A percentile compares a stretch with the other conserved stretches of the same genome.
These are phyloP conservation scores for Citeromyces matritensis DNA, from an alignment of 805 yeast genomes.

Conservation along the genomic window DNA sequence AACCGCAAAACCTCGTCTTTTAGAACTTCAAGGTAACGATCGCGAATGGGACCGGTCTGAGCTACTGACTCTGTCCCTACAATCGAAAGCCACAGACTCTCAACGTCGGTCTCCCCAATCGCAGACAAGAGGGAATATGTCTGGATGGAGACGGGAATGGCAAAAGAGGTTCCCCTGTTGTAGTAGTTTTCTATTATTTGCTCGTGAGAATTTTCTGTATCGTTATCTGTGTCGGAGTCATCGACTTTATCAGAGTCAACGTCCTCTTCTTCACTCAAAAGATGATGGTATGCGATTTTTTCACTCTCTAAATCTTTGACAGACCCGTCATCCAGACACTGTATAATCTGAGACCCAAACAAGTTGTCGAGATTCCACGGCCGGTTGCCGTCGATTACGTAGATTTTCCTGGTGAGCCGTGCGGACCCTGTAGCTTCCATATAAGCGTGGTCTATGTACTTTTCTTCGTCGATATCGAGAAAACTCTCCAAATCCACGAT, in stretches of 20 bases:
- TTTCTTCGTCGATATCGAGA: slow-evolving; percentile 45
- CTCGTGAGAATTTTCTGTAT: slow-evolving; percentile 25
- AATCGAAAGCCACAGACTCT: slow-evolving; percentile 71
- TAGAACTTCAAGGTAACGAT: slow-evolving; percentile 56
- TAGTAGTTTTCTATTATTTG: slow-evolving; percentile 60
- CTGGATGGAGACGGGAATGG: slow-evolving; percentile 64
- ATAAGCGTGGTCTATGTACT: slow-evolving; percentile 20
- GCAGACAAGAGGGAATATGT: slow-evolving; percentile 67
- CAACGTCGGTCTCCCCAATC: slow-evolving; percentile 67
- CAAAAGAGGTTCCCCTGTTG: slow-evolving; percentile 65
- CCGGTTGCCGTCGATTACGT: slow-evolving; percentile 80
- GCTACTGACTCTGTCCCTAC: slow-evolving; percentile 76
- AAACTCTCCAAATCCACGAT: slow-evolving; percentile 73
- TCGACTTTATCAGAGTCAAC: slow-evolving; percentile 20
- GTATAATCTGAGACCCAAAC: slow-evolving; percentile 65
- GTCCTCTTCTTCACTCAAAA: slow-evolving; percentile 24
- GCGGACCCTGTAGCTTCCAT: slow-evolving; percentile 10
- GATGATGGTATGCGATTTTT: slow-evolving; percentile 42
- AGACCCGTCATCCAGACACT: slow-evolving; percentile 80
- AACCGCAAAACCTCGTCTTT: slow-evolving; percentile 75
- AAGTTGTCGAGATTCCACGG: slow-evolving; percentile 95
- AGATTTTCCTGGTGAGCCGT: slow-evolving; percentile 41
- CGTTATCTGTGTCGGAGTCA: slow-evolving; percentile 13
- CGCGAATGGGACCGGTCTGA: slow-evolving; percentile 40
- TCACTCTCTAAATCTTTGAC: slow-evolving; percentile 41